Evolutionary conservation across 768 basidiomycete species (phyloP).

Genomic region (Suillus subalutaceus): DNA sequence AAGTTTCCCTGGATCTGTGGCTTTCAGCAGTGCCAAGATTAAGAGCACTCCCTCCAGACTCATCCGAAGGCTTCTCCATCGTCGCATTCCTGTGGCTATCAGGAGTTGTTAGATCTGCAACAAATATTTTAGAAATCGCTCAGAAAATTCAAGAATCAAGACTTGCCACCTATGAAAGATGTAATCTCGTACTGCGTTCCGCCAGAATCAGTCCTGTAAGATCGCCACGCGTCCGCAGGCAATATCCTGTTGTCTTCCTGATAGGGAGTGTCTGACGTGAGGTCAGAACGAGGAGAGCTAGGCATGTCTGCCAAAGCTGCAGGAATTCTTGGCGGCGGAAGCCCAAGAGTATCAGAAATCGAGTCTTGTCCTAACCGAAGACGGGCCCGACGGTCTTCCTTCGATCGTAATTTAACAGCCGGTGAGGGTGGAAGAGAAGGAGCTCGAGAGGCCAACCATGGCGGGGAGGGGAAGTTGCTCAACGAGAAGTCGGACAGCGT

Average conservation of each 20-base stretch:
- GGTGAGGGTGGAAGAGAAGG: slow-evolving; percentile 21
- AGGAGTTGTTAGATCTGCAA: slow-evolving; percentile 39
- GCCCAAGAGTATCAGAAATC: background rate
- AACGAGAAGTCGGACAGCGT: slow-evolving; percentile 61
- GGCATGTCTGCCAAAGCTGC: slow-evolving; percentile 25
- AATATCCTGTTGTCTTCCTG: slow-evolving; percentile 18
- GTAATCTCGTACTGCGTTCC: slow-evolving; percentile 72
- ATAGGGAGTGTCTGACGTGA: slow-evolving; percentile 23
- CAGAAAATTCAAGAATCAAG: slow-evolving; percentile 7
- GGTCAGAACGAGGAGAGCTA: slow-evolving; percentile 16
- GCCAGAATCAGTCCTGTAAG: slow-evolving; percentile 40
- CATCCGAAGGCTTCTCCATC: slow-evolving; percentile 12
- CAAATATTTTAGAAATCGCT: slow-evolving; percentile 5
- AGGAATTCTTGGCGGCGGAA: slow-evolving; percentile 27
- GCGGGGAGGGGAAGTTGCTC: slow-evolving; percentile 71
- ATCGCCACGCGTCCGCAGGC: slow-evolving; percentile 18
- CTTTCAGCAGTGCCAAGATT: slow-evolving; percentile 4
- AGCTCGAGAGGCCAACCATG: slow-evolving; percentile 32
- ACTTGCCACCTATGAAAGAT: slow-evolving; percentile 64
- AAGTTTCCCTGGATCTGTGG: slow-evolving; percentile 1
- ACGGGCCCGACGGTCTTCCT: slow-evolving; percentile 25
- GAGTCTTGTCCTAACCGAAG: slow-evolving; percentile 3
- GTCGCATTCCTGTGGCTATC: slow-evolving; percentile 16
- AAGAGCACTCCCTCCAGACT: slow-evolving; percentile 11
- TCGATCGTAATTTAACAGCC: slow-evolving; percentile 21